Conservation (phyloP, 179 eudicot genomes). For the Beta lomatogona region DNA sequence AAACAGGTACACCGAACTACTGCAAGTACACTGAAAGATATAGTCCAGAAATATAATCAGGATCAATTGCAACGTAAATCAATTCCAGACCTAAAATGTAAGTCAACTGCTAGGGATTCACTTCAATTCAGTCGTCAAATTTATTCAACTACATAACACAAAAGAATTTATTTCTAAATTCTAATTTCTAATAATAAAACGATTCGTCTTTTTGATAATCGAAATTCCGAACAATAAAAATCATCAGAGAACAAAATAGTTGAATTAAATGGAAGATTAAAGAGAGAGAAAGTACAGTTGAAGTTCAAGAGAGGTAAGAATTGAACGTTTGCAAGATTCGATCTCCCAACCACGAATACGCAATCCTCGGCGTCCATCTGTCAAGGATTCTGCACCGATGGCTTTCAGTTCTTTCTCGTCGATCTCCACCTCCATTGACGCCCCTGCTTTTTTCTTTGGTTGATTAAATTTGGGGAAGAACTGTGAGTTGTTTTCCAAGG, state of each 20-base stretch:
- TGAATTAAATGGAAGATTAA: neutral
- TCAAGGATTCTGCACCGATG: conserved; percentile 55
- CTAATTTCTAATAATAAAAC: neutral
- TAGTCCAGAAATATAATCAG: no score
- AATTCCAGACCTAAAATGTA: neutral
- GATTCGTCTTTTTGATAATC: neutral
- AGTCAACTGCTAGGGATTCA: neutral
- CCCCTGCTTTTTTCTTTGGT: neutral
- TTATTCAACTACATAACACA: neutral
- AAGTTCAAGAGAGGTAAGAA: conserved; percentile 51
- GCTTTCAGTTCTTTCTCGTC: conserved; percentile 54
- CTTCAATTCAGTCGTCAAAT: neutral
- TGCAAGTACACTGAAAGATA: neutral
- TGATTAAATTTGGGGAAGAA: neutral
- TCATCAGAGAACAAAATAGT: no score
- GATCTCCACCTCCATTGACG: conserved; percentile 47
- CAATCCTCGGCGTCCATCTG: conserved; percentile 55
- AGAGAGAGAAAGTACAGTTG: conserved; percentile 40
- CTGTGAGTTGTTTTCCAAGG: no score
- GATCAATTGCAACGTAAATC: neutral
- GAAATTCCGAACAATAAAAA: neutral
- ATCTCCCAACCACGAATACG: conserved; percentile 71
- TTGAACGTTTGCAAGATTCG: conserved; percentile 54
- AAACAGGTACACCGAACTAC: neutral
- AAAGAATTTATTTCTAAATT: neutral